Evolutionary conservation across 2,329 filamentous ascomycete species (phyloP), one percentile per base, ranked within the genome.

Genomic region (Cordyceps cateniannulata): DNA sequence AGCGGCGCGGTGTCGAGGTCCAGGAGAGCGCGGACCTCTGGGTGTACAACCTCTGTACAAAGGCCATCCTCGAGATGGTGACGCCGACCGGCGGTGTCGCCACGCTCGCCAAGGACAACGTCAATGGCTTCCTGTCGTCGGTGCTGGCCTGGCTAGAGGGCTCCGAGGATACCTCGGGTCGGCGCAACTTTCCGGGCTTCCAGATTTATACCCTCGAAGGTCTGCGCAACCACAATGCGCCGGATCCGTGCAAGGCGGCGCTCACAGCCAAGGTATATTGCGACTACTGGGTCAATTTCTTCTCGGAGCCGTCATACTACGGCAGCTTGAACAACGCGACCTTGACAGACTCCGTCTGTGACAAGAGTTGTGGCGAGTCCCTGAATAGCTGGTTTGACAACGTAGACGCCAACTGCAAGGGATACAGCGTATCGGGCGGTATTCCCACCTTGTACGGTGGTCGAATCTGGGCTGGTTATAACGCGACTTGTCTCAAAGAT

Each of bases 91-190:
- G 40, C 16, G 22, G 6, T 73, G 75, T 40, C 73, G 10, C 75
- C 0, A 81, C 79, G 27, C 69, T 81, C 16, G 81, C 83, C 64
- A 72, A 70, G 47, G 81, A 85, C 69, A 85, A 86, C 71, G 73
- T 78, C 45, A 84, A 83, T 68, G 81, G 77, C 64, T 86, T 82
- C 68, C 84, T 82, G 65, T 80, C 81, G 4, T 82, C 82, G 2
- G n/a, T 52, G 2, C 8, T 38, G 49, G 49, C 49, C 10, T 52
- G 49, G 49, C 29, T 52, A 12, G 22, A 29, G 16, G 47, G 47
- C 16, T 5, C 24, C 24, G 22, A 29, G 5, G 12, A 29, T 3
- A 29, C 16, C 14, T 9, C 14, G 8, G 25, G 24, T 25, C 4
- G 18, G 6, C 14, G 25, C 24, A 49, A 49, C 8, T 29, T 49